These are phyloP conservation scores for Sporopachydermia quercuum DNA, from an alignment of 805 yeast genomes.

Conservation along the genomic window DNA sequence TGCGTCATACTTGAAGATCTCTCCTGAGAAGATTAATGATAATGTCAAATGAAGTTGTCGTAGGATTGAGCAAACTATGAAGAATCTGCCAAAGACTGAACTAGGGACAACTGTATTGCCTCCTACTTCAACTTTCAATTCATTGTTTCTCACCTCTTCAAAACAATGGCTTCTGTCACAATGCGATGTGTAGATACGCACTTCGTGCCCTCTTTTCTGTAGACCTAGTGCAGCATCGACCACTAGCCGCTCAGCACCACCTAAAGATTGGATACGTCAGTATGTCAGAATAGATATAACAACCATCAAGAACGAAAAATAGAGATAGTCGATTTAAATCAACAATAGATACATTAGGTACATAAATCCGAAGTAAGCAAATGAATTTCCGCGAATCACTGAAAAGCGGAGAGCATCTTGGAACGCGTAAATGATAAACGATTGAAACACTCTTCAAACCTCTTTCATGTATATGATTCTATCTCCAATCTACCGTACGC, in stretches of 20 bases:
- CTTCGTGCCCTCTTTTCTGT: constrained; percentile 46
- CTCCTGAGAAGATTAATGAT: constrained; percentile 24
- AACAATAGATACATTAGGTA: background rate
- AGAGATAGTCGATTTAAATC: no score
- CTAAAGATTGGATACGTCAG: no score
- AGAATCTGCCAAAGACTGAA: constrained; percentile 44
- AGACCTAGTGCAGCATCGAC: constrained; percentile 91
- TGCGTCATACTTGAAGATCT: constrained; percentile 41
- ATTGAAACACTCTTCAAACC: no score
- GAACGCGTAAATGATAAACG: no score
- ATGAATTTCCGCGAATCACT: no score
- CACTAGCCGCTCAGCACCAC: constrained; percentile 94
- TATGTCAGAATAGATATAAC: no score
- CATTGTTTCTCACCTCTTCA: constrained; percentile 61
- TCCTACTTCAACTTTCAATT: constrained; percentile 46
- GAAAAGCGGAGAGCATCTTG: no score
- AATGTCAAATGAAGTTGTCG: constrained; percentile 61
- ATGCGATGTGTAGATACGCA: constrained; percentile 74
- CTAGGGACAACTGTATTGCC: constrained; percentile 81
- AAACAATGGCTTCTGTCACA: constrained; percentile 81
- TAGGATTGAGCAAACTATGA: constrained; percentile 67
- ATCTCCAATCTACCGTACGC: no score
- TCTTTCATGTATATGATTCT: no score
- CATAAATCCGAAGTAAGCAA: no score
- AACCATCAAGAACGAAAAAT: no score